These are phyloP conservation scores for Takashimella koratensis DNA, from an alignment of 1,284 basidiomycete species.

Conservation along the genomic window DNA sequence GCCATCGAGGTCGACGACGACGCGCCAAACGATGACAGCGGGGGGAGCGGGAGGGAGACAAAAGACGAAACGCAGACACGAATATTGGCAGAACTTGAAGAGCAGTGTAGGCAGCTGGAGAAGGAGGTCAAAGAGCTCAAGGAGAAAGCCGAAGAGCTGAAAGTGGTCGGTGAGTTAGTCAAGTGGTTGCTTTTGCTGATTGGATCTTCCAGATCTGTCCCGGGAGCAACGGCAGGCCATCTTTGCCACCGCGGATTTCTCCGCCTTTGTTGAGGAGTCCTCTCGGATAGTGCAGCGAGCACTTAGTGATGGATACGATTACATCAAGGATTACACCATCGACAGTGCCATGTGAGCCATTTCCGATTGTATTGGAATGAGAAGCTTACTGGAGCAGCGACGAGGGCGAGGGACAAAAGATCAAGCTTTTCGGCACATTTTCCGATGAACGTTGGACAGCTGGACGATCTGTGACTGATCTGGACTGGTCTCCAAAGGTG, in stretches of 20 bases:
- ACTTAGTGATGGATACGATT: constrained; percentile 94
- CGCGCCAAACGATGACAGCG: constrained; percentile 7
- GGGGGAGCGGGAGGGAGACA: constrained; percentile 50
- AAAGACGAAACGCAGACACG: constrained; percentile 73
- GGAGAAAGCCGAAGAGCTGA: constrained; percentile 66
- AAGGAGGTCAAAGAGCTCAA: constrained; percentile 76
- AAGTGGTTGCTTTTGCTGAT: neutral
- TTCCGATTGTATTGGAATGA: neutral
- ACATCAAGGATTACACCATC: constrained; percentile 89
- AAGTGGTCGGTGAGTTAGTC: constrained; percentile 31
- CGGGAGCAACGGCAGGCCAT: constrained; percentile 79
- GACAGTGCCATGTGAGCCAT: constrained; percentile 70
- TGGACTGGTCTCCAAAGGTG: constrained; percentile 97
- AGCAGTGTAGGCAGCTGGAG: constrained; percentile 64
- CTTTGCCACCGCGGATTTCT: constrained; percentile 78
- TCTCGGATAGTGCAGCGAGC: constrained; percentile 93
- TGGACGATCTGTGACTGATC: constrained; percentile 87
- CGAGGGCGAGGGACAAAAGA: constrained; percentile 78
- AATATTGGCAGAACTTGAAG: constrained; percentile 55
- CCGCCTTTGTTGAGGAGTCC: constrained; percentile 91
- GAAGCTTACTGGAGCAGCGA: constrained; percentile 56
- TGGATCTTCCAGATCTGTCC: constrained; percentile 61
- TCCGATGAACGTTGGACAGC: constrained; percentile 81
- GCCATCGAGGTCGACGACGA: constrained; percentile 12
- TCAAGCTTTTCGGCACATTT: constrained; percentile 85